phyloP scores from a whole-genome alignment of 2,329 filamentous ascomycete species.

The Plenodomus biglobosus region DNA sequence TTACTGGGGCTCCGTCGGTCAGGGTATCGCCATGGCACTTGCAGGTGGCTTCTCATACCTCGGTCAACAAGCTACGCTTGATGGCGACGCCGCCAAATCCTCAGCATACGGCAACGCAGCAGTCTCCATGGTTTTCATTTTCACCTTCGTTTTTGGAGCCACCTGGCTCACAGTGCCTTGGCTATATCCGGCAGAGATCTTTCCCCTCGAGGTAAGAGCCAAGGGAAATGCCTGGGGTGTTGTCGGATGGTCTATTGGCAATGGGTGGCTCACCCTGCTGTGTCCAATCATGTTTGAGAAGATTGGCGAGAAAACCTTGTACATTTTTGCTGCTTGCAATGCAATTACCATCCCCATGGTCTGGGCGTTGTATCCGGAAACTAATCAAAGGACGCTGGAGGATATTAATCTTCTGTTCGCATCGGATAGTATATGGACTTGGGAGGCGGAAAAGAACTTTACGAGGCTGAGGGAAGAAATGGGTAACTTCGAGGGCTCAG shows the following conservation, averaged over 20 bases:
- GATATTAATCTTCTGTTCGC: conserved; percentile 76
- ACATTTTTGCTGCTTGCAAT: conserved; percentile 72
- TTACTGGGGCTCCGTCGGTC: conserved; percentile 66
- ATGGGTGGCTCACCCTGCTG: conserved; percentile 60
- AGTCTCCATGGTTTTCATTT: conserved; percentile 70
- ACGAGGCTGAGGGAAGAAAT: conserved; percentile 17
- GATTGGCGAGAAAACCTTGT: conserved; percentile 70
- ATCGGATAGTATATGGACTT: conserved; percentile 65
- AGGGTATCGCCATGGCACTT: conserved; percentile 68
- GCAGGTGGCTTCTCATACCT: conserved; percentile 64
- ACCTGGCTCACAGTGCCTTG: conserved; percentile 61
- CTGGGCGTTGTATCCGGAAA: conserved; percentile 74
- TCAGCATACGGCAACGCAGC: conserved; percentile 64
- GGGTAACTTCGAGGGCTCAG: background rate
- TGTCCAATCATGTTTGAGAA: conserved; percentile 55
- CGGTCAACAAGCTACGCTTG: conserved; percentile 52
- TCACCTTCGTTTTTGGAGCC: conserved; percentile 65
- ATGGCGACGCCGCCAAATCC: conserved; percentile 50
- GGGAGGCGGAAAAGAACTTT: conserved; percentile 49
- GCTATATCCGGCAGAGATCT: conserved; percentile 73
- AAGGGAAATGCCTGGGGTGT: conserved; percentile 77
- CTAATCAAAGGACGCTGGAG: conserved; percentile 71
- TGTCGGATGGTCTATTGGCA: conserved; percentile 74
- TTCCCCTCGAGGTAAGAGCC: conserved; percentile 68
- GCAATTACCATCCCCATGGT: conserved; percentile 67